A percentile compares a stretch with the other conserved stretches of the same genome.
These are phyloP conservation scores for Fusarium sarcochroum DNA, from an alignment of 2,329 filamentous ascomycete species.

Conservation along the genomic window DNA sequence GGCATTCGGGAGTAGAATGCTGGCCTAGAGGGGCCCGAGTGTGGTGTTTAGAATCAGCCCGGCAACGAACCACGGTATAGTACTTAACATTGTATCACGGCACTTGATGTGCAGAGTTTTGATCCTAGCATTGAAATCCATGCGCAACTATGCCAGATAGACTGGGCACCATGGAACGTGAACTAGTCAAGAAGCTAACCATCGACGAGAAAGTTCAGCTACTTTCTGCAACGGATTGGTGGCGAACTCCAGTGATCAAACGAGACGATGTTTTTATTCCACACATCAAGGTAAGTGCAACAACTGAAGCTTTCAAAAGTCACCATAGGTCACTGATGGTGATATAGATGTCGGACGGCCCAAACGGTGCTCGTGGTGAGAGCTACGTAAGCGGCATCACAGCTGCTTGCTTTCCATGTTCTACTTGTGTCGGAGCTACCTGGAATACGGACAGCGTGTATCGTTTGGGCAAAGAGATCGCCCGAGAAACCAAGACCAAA, in stretches of 20 bases:
- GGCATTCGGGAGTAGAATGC: too few relatives aligned
- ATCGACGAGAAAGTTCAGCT: neutral
- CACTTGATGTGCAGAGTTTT: too few relatives aligned
- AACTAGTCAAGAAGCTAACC: neutral
- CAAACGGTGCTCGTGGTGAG: slow-evolving; percentile 1
- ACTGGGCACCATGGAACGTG: too few relatives aligned
- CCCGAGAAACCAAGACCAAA: slow-evolving; percentile 10
- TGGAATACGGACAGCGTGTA: neutral
- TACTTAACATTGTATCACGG: too few relatives aligned
- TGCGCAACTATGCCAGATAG: too few relatives aligned
- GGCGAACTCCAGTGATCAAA: slow-evolving; percentile 9
- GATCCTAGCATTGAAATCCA: too few relatives aligned
- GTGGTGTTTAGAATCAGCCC: too few relatives aligned
- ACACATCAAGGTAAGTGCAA: slow-evolving; percentile 5
- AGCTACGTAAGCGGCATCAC: slow-evolving; percentile 23
- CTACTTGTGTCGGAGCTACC: neutral
- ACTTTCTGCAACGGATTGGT: slow-evolving; percentile 12
- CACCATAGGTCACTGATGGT: too few relatives aligned
- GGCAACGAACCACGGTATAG: too few relatives aligned
- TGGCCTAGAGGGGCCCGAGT: too few relatives aligned
- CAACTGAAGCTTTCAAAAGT: too few relatives aligned
- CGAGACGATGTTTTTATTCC: slow-evolving; percentile 12
- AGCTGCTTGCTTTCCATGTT: slow-evolving; percentile 19
- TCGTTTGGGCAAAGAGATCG: neutral
- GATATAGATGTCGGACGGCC: neutral